Evolutionary conservation across 1,284 basidiomycete genomes (phyloP).

Genomic region (Fistulina hepatica): DNA sequence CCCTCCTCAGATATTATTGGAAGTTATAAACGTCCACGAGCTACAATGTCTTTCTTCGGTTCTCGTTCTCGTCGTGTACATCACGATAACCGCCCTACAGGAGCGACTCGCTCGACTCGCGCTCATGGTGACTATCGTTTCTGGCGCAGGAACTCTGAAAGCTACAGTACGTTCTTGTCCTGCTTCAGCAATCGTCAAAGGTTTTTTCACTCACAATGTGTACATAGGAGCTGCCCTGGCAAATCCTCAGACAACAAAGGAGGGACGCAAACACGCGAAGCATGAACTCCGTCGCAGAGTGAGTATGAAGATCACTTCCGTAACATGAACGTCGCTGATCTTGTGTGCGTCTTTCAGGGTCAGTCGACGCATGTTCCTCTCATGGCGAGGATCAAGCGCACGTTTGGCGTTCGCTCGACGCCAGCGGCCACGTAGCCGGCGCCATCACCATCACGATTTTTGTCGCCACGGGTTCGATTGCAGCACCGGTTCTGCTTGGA

Average conservation of each 20-base stretch:
- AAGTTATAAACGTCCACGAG: too few species aligned
- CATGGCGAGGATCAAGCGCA: slow-evolving; percentile 40
- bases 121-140: slow-evolving; percentile 10
- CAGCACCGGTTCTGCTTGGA: too few species aligned
- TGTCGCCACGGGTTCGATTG: too few species aligned
- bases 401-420: slow-evolving; percentile 36
- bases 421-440: too few species aligned
- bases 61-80: too few species aligned
- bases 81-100: slow-evolving; percentile 11
- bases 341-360: slow-evolving; percentile 28
- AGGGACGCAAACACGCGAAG: slow-evolving; percentile 35
- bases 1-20: too few species aligned
- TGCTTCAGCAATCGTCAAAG: background rate
- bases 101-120: slow-evolving; percentile 15
- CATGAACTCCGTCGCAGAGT: slow-evolving; percentile 37
- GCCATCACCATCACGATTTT: too few species aligned
- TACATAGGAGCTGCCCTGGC: slow-evolving; percentile 34
- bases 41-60: slow-evolving; percentile 22
- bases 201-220: slow-evolving; percentile 2
- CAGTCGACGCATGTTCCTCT: slow-evolving; percentile 35
- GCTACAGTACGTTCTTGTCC: slow-evolving; percentile 30
- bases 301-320: slow-evolving; percentile 10
- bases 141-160: slow-evolving; percentile 31
- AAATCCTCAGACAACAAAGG: slow-evolving; percentile 37
- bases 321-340: background rate